Evolutionary conservation across 2,329 filamentous ascomycete genomes (phyloP), one percentile per base, ranked within the genome.

Genomic region (Neofusicoccum sp.): DNA sequence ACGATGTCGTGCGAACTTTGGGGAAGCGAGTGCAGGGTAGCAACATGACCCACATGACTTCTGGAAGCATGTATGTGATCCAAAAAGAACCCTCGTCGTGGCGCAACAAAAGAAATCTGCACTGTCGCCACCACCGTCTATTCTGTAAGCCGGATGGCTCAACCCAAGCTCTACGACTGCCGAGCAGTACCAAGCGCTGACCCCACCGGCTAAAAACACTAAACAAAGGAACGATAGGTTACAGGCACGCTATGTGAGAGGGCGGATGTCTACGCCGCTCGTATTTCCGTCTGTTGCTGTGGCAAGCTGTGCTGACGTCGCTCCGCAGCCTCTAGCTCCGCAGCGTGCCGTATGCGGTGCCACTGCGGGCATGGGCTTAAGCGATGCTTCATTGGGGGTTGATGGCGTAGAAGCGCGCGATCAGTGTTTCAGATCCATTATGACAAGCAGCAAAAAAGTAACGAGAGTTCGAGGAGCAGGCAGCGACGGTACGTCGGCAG

Each of bases 301-400:
- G 24, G 51, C 51, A 54, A 54, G 51, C 51, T 54, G 51, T 31
- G 51, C 51, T 54, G 51, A 54, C 51, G 51, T 54, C 51, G 51
- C 51, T 54, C 51, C 36, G 51, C 51, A 54, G 49, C 9, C 26
- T 43, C 26, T 54, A 54, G 51, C 51, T 54, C 49, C 51, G 51
- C 36, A 41, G n/a, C 28, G 51, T 43, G 36, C 51, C 36, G 26
- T 54, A 43, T 54, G 51, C 36, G 9, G 51, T 54, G 51, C 36
- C 12, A 54, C 51, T 41, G 51, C n/a, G n/a, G 26, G 26, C 51
- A n/a, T 38, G 14, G 26, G 28, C 14, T 41, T 12, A 41, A 54
- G 51, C 51, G 26, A 54, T n/a, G 20, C 24, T 24, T 9, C n/a
- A 16, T 2, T 16, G 38, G 26, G 33, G 28, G 20, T 12, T 12